Evolutionary conservation across 1,284 basidiomycete species (phyloP).

Genomic region (Megacollybia platyphylla): DNA sequence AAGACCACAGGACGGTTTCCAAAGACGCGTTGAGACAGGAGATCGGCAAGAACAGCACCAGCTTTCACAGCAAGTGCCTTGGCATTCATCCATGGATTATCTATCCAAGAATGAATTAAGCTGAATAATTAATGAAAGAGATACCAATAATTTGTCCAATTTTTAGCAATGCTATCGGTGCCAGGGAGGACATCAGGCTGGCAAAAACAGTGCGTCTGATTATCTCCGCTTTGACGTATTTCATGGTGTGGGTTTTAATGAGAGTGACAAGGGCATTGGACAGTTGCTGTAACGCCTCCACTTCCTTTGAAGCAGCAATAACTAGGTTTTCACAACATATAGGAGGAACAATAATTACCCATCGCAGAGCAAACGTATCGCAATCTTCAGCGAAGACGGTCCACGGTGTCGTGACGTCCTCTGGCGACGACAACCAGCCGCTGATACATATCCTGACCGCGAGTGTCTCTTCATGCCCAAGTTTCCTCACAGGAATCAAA

Average conservation of each 20-base stretch:
- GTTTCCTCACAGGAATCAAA: constrained; percentile 28
- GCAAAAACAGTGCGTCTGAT: constrained; percentile 40
- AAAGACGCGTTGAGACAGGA: constrained; percentile 37
- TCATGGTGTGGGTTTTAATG: constrained; percentile 35
- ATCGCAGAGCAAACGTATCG: constrained; percentile 46
- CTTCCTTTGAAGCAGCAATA: constrained; percentile 25
- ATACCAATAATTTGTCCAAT: constrained; percentile 41
- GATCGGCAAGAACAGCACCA: constrained; percentile 40
- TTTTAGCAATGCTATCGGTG: constrained; percentile 38
- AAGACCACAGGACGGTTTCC: constrained; percentile 45
- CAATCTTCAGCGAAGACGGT: constrained; percentile 30
- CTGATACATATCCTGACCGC: constrained; percentile 42
- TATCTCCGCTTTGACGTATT: constrained; percentile 34
- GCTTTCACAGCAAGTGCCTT: constrained; percentile 37
- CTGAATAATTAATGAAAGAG: not conserved
- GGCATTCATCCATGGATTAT: constrained; percentile 51
- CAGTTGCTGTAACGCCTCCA: constrained; percentile 36
- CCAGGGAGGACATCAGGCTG: constrained; percentile 32
- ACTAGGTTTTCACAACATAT: not conserved
- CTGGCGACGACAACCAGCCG: constrained; percentile 33
- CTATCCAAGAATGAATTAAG: constrained; percentile 13
- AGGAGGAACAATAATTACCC: constrained; percentile 20
- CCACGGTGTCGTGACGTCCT: constrained; percentile 43
- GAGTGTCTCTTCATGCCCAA: constrained; percentile 25
- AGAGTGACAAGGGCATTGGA: constrained; percentile 33